These are phyloP conservation scores for Diaporthe ilicicola DNA, from an alignment of 2,329 filamentous ascomycete species.

Conservation along the genomic window DNA sequence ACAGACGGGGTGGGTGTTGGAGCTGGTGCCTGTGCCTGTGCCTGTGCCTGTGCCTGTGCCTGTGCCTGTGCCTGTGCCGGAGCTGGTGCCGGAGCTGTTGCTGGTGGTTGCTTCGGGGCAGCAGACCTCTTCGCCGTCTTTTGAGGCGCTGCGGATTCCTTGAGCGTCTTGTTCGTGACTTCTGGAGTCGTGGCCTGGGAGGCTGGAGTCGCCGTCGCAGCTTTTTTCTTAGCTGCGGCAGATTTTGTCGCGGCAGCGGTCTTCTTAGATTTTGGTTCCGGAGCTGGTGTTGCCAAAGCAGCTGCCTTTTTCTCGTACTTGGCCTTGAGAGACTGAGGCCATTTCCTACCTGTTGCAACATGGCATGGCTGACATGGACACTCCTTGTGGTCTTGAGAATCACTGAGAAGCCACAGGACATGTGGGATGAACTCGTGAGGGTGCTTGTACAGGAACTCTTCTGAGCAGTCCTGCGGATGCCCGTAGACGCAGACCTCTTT, in stretches of 20 bases:
- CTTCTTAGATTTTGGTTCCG: slow-evolving; percentile 29
- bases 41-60: background rate
- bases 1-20: background rate
- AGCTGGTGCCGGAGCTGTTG: background rate
- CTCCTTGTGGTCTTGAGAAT: slow-evolving; percentile 56
- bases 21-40: background rate
- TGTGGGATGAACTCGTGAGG: slow-evolving; percentile 63
- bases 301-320: slow-evolving; percentile 29
- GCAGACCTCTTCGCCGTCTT: slow-evolving; percentile 24
- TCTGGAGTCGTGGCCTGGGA: slow-evolving; percentile 11
- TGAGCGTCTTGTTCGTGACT: slow-evolving; percentile 17
- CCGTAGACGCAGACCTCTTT: slow-evolving; percentile 28
- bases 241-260: background rate
- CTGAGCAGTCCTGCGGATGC: slow-evolving; percentile 26
- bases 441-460: slow-evolving; percentile 54
- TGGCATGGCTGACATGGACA: slow-evolving; percentile 54
- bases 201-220: background rate
- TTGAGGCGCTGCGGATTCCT: slow-evolving; percentile 5
- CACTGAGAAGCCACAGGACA: slow-evolving; percentile 59
- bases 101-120: background rate
- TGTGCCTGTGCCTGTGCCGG: background rate
- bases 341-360: slow-evolving; percentile 27
- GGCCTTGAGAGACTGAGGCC: slow-evolving; percentile 27
- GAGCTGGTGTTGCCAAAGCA: slow-evolving; percentile 7
- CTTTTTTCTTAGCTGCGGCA: slow-evolving; percentile 20